Evolutionary conservation across 2,329 filamentous ascomycete genomes (phyloP).

Genomic region (Trichoderma sp.): DNA sequence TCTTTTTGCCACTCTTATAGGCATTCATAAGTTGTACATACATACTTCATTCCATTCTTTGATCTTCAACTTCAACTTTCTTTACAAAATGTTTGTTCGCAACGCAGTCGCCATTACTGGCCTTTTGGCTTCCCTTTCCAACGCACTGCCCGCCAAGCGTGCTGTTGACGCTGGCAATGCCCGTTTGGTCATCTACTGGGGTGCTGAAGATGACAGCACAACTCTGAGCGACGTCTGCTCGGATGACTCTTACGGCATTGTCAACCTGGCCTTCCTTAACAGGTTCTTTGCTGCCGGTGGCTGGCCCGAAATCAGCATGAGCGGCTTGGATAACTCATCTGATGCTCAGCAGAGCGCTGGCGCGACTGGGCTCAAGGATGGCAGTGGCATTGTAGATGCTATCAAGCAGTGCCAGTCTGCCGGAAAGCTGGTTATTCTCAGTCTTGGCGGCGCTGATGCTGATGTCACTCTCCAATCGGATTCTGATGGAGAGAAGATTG

Average conservation of each 20-base stretch:
- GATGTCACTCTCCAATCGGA: not conserved
- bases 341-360: constrained; percentile 22
- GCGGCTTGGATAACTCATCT: not conserved
- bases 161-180: not conserved
- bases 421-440: constrained; percentile 53
- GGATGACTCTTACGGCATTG: constrained; percentile 23
- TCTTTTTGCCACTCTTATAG: not conserved
- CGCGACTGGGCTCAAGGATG: constrained; percentile 24
- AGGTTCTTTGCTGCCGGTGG: constrained; percentile 15
- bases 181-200: constrained; percentile 23
- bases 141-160: not conserved
- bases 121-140: not conserved
- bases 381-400: constrained; percentile 21
- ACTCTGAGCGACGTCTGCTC: constrained; percentile 21
- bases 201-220: constrained; percentile 22
- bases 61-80: not conserved
- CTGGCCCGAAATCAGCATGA: not conserved
- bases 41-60: not conserved
- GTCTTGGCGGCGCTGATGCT: not conserved
- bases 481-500: not conserved
- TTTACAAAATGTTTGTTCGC: not conserved
- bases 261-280: constrained; percentile 25
- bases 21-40: not conserved
- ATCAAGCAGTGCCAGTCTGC: constrained; percentile 58
- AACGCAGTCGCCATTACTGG: not conserved